Evolutionary conservation across 495 filamentous ascomycete genomes (phyloP).

Genomic region (Staphylotrichum tortipilum): DNA sequence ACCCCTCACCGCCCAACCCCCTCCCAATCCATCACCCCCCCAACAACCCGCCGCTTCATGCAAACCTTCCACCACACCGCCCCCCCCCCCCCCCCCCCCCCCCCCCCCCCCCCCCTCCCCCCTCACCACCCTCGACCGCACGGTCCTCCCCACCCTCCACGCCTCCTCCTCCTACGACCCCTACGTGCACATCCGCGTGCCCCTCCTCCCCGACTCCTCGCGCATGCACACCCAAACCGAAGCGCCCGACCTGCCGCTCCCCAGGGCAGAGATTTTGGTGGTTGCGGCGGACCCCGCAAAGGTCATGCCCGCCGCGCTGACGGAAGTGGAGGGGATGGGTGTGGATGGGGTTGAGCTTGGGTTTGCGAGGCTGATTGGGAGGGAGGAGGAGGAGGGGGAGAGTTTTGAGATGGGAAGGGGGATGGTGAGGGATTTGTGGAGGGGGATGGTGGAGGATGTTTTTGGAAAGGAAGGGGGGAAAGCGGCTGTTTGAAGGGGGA

Average conservation of each 20-base stretch:
- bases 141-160: slow-evolving; percentile 31
- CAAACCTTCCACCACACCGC: slow-evolving; percentile 42
- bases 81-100: slow-evolving; percentile 17
- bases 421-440: background rate
- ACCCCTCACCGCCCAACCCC: slow-evolving; percentile 23
- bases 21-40: slow-evolving; percentile 10
- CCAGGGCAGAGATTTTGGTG: slow-evolving; percentile 30
- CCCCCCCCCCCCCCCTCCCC: slow-evolving; percentile 15
- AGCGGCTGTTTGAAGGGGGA: too few species aligned
- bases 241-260: slow-evolving; percentile 25
- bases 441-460: too few species aligned
- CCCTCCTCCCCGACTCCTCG: slow-evolving; percentile 34
- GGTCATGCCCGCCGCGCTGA: slow-evolving; percentile 33
- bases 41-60: slow-evolving; percentile 35
- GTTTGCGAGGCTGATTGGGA: slow-evolving; percentile 24
- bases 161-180: slow-evolving; percentile 18
- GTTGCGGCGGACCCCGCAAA: slow-evolving; percentile 37
- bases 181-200: slow-evolving; percentile 35
- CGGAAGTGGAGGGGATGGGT: slow-evolving; percentile 38
- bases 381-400: background rate
- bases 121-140: slow-evolving; percentile 30
- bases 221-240: slow-evolving; percentile 19
- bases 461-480: too few species aligned
- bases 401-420: background rate
- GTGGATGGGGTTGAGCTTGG: slow-evolving; percentile 41